phyloP scores from a whole-genome alignment of 2,329 filamentous ascomycete genomes.

The Beauveria scarabaeidicola region DNA sequence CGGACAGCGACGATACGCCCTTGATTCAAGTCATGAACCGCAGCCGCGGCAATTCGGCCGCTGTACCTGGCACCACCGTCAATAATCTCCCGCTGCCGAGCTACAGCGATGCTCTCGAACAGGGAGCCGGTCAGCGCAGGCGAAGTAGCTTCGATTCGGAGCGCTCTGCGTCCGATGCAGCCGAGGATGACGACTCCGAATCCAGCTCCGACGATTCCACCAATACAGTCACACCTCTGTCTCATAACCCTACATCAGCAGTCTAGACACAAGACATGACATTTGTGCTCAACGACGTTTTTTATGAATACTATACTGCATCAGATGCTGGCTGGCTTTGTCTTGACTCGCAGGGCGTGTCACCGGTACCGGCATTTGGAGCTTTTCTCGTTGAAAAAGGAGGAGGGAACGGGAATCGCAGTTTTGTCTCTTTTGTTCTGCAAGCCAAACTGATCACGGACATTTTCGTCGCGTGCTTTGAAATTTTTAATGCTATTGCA shows the following conservation, averaged over 20 bases:
- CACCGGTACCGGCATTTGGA: background rate
- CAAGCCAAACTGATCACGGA: background rate
- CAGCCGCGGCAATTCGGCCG: constrained; percentile 41
- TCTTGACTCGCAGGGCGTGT: background rate
- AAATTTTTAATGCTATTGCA: background rate
- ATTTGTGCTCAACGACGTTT: background rate
- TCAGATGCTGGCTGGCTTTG: background rate
- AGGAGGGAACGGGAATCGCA: background rate
- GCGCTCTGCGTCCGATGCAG: background rate
- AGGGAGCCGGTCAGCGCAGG: constrained; percentile 28
- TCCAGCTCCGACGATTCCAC: constrained; percentile 7
- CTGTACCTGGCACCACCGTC: constrained; percentile 17
- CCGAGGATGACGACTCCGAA: background rate
- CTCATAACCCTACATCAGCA: background rate
- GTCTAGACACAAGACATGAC: background rate
- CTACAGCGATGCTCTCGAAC: constrained; percentile 66
- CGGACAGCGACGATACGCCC: constrained; percentile 48
- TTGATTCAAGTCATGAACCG: constrained; percentile 43
- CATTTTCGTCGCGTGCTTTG: background rate
- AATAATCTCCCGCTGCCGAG: constrained; percentile 65
- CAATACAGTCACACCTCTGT: constrained; percentile 5
- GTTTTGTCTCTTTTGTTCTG: background rate
- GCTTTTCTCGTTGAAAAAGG: background rate
- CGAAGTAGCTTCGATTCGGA: constrained; percentile 5
- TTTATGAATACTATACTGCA: constrained; percentile 9